A percentile compares a stretch with the other conserved stretches of the same genome.
Conservation (phyloP, 345 rosid genomes). For the Streptanthus diversifolius region DNA sequence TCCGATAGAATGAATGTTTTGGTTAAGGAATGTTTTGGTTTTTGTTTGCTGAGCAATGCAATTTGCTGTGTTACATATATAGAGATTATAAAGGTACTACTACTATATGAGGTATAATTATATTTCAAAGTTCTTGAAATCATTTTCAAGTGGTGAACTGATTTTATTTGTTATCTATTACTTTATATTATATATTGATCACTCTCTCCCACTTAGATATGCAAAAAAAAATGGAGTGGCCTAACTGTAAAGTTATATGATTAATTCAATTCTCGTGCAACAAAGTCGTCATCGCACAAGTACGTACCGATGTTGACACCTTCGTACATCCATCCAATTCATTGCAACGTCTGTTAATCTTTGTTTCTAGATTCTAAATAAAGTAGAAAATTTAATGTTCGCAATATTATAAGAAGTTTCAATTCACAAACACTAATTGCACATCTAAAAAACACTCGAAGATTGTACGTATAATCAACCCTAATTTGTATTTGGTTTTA, state of each 20-base stretch:
- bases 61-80: constrained; percentile 25
- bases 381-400: not conserved
- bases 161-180: constrained; percentile 12
- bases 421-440: not conserved
- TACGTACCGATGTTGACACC: constrained; percentile 30
- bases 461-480: not conserved
- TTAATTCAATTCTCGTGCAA: not conserved
- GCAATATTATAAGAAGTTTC: not conserved
- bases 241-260: constrained; percentile 17
- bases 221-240: constrained; percentile 8
- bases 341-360: constrained; percentile 10
- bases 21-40: not conserved
- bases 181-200: constrained; percentile 6
- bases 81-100: not conserved
- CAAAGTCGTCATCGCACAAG: constrained; percentile 31
- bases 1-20: not conserved
- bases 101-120: not conserved
- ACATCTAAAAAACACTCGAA: not conserved
- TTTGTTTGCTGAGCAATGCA: constrained; percentile 24
- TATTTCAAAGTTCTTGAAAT: constrained; percentile 20
- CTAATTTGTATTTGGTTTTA: not conserved
- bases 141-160: constrained; percentile 7
- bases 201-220: constrained; percentile 19
- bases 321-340: constrained; percentile 28
- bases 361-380: not conserved